Evolutionary conservation across 352 stramenopile genomes (phyloP).

Genomic region (Pythium utonaiense): DNA sequence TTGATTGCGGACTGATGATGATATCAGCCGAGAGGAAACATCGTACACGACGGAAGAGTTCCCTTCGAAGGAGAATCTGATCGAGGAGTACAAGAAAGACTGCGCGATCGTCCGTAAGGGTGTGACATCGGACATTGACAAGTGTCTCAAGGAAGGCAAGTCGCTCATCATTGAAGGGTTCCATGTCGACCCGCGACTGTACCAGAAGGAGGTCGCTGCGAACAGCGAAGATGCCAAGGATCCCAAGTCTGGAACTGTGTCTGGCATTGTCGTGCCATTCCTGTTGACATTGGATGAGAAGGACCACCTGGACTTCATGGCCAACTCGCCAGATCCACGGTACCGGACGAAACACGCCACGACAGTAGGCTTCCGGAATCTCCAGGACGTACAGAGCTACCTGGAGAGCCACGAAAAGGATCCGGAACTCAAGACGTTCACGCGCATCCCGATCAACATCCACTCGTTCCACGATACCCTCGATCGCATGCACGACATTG

Average conservation of each 20-base stretch:
- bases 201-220: slow-evolving; percentile 63
- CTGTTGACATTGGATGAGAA: slow-evolving; percentile 37
- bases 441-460: slow-evolving; percentile 73
- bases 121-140: slow-evolving; percentile 84
- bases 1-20: not conserved
- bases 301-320: slow-evolving; percentile 78
- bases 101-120: slow-evolving; percentile 78
- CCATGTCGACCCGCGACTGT: slow-evolving; percentile 83
- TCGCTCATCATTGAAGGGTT: slow-evolving; percentile 87
- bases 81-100: slow-evolving; percentile 73
- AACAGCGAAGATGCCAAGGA: slow-evolving; percentile 24
- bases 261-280: slow-evolving; percentile 82
- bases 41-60: slow-evolving; percentile 65
- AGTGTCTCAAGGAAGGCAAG: slow-evolving; percentile 88
- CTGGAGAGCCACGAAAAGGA: slow-evolving; percentile 47
- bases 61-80: slow-evolving; percentile 49
- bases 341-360: slow-evolving; percentile 59
- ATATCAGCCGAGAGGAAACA: slow-evolving; percentile 46
- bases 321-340: slow-evolving; percentile 74
- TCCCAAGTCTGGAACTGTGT: slow-evolving; percentile 32
- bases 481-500: slow-evolving; percentile 81
- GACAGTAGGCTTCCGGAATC: slow-evolving; percentile 60
- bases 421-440: slow-evolving; percentile 55
- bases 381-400: slow-evolving; percentile 80
- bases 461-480: slow-evolving; percentile 87